These are phyloP conservation scores for Ceriops decandra DNA, from an alignment of 345 rosid genomes.

Conservation along the genomic window DNA sequence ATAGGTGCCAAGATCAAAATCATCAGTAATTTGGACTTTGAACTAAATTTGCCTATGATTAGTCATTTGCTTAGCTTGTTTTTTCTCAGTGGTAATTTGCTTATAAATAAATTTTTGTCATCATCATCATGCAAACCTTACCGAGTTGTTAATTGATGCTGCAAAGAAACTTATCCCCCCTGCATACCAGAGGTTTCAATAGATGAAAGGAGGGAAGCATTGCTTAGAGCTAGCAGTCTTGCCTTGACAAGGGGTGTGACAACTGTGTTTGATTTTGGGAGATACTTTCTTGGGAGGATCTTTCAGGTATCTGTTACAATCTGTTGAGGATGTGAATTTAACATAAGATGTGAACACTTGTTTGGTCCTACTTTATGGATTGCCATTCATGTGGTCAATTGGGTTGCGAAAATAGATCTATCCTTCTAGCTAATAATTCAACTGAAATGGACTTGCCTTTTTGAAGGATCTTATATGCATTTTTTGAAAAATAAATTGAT, in stretches of 20 bases:
- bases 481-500: too few relatives aligned
- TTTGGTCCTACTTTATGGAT: neutral
- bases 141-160: slow-evolving; percentile 79
- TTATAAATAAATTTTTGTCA: neutral
- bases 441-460: too few relatives aligned
- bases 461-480: too few relatives aligned
- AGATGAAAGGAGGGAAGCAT: slow-evolving; percentile 78
- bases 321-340: slow-evolving; percentile 12
- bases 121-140: slow-evolving; percentile 50
- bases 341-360: neutral
- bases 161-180: slow-evolving; percentile 67
- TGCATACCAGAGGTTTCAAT: slow-evolving; percentile 60
- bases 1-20: too few relatives aligned
- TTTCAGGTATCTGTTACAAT: slow-evolving; percentile 52
- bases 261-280: slow-evolving; percentile 77
- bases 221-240: slow-evolving; percentile 65
- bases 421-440: neutral
- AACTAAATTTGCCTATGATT: too few relatives aligned
- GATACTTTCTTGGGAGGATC: slow-evolving; percentile 91
- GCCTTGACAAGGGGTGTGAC: slow-evolving; percentile 83
- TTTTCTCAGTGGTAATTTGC: too few relatives aligned
- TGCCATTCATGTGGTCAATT: neutral
- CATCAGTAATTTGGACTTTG: too few relatives aligned
- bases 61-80: too few relatives aligned
- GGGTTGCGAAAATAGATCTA: neutral